Evolutionary conservation across 2,329 filamentous ascomycete species (phyloP), one percentile per base, ranked within the genome.

Genomic region (Verticillium tricorpus): DNA sequence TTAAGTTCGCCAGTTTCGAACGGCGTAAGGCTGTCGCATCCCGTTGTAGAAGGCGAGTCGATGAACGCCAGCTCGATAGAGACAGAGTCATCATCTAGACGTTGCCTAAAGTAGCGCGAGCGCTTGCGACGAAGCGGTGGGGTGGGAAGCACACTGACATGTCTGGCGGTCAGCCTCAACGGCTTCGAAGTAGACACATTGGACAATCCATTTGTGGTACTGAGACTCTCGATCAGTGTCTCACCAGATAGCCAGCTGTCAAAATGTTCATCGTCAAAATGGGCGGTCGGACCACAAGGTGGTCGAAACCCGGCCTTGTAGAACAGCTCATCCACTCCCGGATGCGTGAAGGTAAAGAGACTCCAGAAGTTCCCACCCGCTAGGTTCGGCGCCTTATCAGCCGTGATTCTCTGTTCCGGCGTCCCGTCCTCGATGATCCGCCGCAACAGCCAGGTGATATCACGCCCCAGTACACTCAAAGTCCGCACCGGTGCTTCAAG

Each of bases 361-460:
- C 52, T 22, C 68, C 67, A 70, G 52, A 72, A 73, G 4, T 37
- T 19, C 1, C 56, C 52, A 6, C 66, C 54, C 19, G 64, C 28
- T 1, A 70, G 57, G 5, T 61, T 56, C 14, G 68, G 63, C 1
- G 65, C 62, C 1, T 52, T 61, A n/a, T 57, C 50, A 3, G 31
- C n/a, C 3, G 57, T 61, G 37, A 70, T 60, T 15, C 50, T 45
- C 37, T 72, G 66, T 25, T 70, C 69, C 1, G 59, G 28, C 1
- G 60, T 59, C 3, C 60, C 57, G 5, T 68, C 58, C 15, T 65
- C 59, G 4, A 65, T 66, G 52, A 78, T 73, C 17, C 68, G 69
- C 11, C 64, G 59, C 57, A 80, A 66, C 5, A 78, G 67, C 72
- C 76, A 78, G 31, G 68, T 37, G 60, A 79, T 64, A 61, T 76